phyloP scores from a whole-genome alignment of 768 basidiomycete species.

The Podaxis mareebaensis region DNA sequence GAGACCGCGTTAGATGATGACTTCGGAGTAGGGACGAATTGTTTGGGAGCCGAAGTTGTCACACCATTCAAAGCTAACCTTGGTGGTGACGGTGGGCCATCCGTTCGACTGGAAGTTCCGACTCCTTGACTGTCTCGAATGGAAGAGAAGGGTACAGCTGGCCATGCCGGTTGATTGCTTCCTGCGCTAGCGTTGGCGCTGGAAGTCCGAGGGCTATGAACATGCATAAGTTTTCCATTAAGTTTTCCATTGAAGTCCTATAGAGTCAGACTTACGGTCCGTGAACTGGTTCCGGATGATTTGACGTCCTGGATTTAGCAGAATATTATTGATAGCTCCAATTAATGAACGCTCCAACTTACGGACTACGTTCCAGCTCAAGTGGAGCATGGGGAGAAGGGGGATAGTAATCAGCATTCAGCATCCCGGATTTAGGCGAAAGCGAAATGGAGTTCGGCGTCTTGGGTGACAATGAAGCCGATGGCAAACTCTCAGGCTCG shows the following conservation, averaged over 20 bases:
- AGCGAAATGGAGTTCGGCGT: constrained; percentile 29
- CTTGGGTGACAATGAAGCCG: constrained; percentile 33
- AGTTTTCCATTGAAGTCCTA: neutral
- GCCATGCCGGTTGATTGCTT: constrained; percentile 32
- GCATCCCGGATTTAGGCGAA: constrained; percentile 21
- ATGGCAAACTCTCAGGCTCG: constrained; percentile 34
- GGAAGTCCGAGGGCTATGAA: constrained; percentile 16
- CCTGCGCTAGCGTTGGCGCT: neutral
- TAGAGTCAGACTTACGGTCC: constrained; percentile 17
- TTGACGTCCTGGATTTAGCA: neutral
- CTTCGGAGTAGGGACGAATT: constrained; percentile 30
- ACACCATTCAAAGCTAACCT: constrained; percentile 69
- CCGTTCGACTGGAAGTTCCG: constrained; percentile 22
- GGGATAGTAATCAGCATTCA: constrained; percentile 6
- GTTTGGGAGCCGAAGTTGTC: constrained; percentile 58
- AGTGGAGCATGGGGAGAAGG: constrained; percentile 1
- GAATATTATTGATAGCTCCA: constrained; percentile 1
- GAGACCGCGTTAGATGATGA: constrained; percentile 32
- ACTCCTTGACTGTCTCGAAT: constrained; percentile 28
- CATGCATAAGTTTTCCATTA: neutral
- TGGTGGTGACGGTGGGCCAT: constrained; percentile 54
- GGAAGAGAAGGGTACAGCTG: constrained; percentile 40
- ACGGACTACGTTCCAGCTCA: neutral
- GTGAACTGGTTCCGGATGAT: constrained; percentile 2
- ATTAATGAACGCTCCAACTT: constrained; percentile 3